Base-by-base conservation (phyloP, 2,329 filamentous ascomycete species). In the Ophiosphaerella narmari region DNA sequence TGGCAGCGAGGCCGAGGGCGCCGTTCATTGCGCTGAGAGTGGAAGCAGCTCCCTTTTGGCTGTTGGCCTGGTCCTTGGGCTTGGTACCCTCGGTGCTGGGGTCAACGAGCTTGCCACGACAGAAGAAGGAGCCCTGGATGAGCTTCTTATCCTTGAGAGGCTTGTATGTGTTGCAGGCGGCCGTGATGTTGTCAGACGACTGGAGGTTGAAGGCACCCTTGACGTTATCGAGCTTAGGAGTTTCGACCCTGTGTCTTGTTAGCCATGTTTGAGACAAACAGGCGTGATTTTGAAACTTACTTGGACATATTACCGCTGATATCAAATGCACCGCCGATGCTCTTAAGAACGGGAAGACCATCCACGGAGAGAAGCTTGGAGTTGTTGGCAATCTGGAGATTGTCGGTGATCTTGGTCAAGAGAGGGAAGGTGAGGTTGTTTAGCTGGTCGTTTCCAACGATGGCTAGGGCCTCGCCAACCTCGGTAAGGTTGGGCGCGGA, bases 381-480 rank as follows among this genome's bases (percentile, higher is more conserved):
- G 86, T 97, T 97, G 85, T 96, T 96, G 76, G 89, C 87, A 69
- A 99, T 85, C 63, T 88, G 86, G 72, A 96, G 84, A 72, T 88
- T 90, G 78, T 90, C 92, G 62, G 83, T 85, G 66, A 96, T 82
- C 46, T 77, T 82, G 60, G 79, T 81, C 39, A 97, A 81, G 18
- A 70, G 39, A 40, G 88, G 86, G 76, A 96, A 83, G 52, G 87
- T 86, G 75, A 97, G 81, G 83, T 96, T 96, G 71, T 77, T 75
- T 54, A 87, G 68, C 55, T 79, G 65, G 55, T 73, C 65, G 78
- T 86, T 86, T 75, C 77, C 77, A 62, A 79, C 77, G 66, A 87
- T 78, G 58, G 81, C 77, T 40, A 87, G 72, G 46, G 82, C 80
- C 65, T 79, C 79, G 51, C 82, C 80, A 51, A 90, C 82, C 29